Base-by-base conservation (phyloP, 192 early-diverging fungal genomes). In the Coemansia reversa region DNA sequence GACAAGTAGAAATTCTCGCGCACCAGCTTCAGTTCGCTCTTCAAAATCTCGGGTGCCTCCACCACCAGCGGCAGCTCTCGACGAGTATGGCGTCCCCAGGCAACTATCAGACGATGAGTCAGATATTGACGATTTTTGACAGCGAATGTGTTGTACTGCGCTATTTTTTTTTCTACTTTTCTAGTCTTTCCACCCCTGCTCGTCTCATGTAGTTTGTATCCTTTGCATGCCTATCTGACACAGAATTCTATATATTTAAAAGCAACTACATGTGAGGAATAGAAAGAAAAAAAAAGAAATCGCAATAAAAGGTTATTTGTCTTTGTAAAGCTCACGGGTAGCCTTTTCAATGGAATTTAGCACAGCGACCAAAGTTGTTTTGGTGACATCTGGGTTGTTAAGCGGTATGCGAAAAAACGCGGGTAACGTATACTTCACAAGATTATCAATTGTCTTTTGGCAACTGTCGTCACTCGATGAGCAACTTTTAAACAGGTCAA, bases 341-440 rank as follows among this genome's bases (percentile, higher is more conserved):
- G 75, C 69, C 6, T 61, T 45, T 65, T 90, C 87, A 60, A 92
- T 87, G n/a, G 71, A 70, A 7, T 82, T 69, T 20, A 90, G 65
- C 0, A 92, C 42, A 20, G 48, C 60, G 4, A 60, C 60, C 30
- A 91, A 68, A 19, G 87, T 83, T 11, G 74, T 68, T 19, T 82
- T 69, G n/a, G 84, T 77, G 27, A 79, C 58, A 29, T 51, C 48
- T 8, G 90, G 90, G 20, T 83, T 82, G 78, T 92, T 91, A 23
- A 91, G 61, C 5, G 89, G 86, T 7, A 92, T 71, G 33, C 92
- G 83, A 69, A 92, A 89, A 63, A 94, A 94, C 9, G 86, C 83
- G 0, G 86, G 63, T 30, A 83, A 62, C 6, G 25, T 5, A 11
- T 30, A 20, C 4, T 64, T 35, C 14, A 84, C 33, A 8, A 83